Conservation (phyloP, 176 grass and related monocot species). For the Areca catechu region DNA sequence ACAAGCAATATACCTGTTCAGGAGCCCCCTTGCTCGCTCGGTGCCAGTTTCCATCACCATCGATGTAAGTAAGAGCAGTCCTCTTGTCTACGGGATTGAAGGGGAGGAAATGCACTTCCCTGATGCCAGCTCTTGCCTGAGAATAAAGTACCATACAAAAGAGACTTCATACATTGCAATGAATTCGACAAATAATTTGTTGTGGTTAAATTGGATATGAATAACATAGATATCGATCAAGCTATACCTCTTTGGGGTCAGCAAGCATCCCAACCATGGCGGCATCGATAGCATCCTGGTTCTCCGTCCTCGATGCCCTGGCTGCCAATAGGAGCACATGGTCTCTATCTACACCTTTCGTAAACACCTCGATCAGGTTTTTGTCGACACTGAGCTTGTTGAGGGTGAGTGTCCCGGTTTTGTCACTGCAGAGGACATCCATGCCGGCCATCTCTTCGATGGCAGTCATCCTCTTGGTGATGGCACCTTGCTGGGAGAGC, state of each 20-base stretch:
- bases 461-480: constrained; percentile 98
- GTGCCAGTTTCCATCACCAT: constrained; percentile 1
- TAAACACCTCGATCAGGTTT: constrained; percentile 81
- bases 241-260: constrained; percentile 74
- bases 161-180: too few species aligned
- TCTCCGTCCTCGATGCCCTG: constrained; percentile 73
- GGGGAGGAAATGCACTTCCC: constrained; percentile 3
- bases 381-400: constrained; percentile 94
- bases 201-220: too few species aligned
- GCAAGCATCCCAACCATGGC: constrained; percentile 99
- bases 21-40: constrained; percentile 10
- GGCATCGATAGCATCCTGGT: constrained; percentile 95
- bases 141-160: neutral
- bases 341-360: constrained; percentile 72
- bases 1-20: neutral
- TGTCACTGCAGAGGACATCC: constrained; percentile 95
- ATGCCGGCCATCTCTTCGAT: constrained; percentile 97
- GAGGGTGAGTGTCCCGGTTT: constrained; percentile 90
- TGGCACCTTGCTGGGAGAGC: constrained; percentile 88
- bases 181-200: too few species aligned
- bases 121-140: constrained; percentile 45
- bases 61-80: constrained; percentile 5
- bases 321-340: constrained; percentile 74
- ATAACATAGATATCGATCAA: neutral
- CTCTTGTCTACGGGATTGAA: constrained; percentile 14